Evolutionary conservation across 495 filamentous ascomycete species (phyloP).

Genomic region (Aspergillus avenaceus): DNA sequence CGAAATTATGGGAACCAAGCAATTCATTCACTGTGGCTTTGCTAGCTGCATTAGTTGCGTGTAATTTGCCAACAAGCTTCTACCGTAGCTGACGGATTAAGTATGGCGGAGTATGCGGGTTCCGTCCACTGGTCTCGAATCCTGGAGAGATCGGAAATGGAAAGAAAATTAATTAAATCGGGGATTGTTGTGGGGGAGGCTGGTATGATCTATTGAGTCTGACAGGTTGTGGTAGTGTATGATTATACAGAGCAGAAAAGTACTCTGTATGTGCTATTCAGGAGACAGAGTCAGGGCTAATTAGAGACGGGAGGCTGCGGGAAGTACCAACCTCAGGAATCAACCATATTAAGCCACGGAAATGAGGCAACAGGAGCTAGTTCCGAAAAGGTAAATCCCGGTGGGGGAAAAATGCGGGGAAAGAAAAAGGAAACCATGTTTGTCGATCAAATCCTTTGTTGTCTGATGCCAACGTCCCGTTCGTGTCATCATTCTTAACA

Average conservation of each 20-base stretch:
- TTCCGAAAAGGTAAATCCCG: conserved; percentile 9
- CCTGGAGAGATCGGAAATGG: too few species aligned
- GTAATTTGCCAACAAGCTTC: conserved; percentile 3
- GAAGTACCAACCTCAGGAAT: not conserved
- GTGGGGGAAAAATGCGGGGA: conserved; percentile 11
- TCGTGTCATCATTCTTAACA: too few species aligned
- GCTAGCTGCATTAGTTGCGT: not conserved
- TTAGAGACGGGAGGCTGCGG: not conserved
- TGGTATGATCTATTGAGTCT: too few species aligned
- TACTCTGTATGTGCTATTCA: too few species aligned
- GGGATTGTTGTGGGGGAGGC: too few species aligned
- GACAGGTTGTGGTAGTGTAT: too few species aligned
- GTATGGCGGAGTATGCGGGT: not conserved
- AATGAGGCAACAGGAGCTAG: conserved; percentile 6
- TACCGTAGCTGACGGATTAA: not conserved
- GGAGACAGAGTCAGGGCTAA: too few species aligned
- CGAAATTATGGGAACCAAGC: conserved; percentile 9
- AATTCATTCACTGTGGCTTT: not conserved
- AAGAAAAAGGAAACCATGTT: conserved; percentile 6
- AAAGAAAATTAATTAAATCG: too few species aligned
- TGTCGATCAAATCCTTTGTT: conserved; percentile 1
- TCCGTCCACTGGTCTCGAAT: not conserved
- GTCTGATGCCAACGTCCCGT: not conserved
- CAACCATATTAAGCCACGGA: conserved; percentile 7
- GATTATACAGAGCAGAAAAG: too few species aligned